Evolutionary conservation across 129 eudicot genomes (phyloP), one percentile per base, ranked within the genome.

Genomic region (Ambrosia trifida): DNA sequence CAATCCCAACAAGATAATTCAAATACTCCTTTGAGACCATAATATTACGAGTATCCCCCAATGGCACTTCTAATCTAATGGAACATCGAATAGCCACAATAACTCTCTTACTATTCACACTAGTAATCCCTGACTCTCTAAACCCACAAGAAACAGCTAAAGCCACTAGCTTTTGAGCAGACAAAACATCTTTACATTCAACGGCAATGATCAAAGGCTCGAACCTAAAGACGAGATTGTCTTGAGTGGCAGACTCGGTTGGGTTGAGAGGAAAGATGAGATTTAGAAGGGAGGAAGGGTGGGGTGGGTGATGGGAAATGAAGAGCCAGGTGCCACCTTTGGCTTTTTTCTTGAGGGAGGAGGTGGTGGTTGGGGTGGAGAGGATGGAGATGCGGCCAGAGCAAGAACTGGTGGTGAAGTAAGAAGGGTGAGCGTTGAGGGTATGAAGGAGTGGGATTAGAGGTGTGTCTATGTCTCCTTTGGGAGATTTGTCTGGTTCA

Each of bases 321-420:
- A 89, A 85, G 76, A 90, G 66, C 99, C 99, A 94, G 0, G 69
- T 69, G 73, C 99, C 99, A 3, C 97, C 97, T 77, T 79, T 84
- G 85, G 97, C 91, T 36, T 90, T 90, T 52, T 85, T 90, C 80
- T 87, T 81, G 72, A 85, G 28, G 72, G 82, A 11, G 77, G 86
- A 2, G 75, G 84, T 2, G 72, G 69, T 6, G 59, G 62, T 69
- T 28, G 94, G 93, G 35, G 90, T 91, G 35, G 96, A 80, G 79
- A 94, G 86, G 78, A 94, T 73, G 78, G 99, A 94, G 78, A 94
- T 94, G 44, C 99, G 92, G 79, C 99, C 99, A 41, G 99, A 94
- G 84, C 99, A 94, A 54, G 99, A 94, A 68, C 95, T 87, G 79
- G 99, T 94, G 73, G 99, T 94, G 89, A 87, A 94, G 85, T 76